These are phyloP conservation scores for Leccinum angustisporum DNA, from an alignment of 1,284 basidiomycete species.

Conservation along the genomic window DNA sequence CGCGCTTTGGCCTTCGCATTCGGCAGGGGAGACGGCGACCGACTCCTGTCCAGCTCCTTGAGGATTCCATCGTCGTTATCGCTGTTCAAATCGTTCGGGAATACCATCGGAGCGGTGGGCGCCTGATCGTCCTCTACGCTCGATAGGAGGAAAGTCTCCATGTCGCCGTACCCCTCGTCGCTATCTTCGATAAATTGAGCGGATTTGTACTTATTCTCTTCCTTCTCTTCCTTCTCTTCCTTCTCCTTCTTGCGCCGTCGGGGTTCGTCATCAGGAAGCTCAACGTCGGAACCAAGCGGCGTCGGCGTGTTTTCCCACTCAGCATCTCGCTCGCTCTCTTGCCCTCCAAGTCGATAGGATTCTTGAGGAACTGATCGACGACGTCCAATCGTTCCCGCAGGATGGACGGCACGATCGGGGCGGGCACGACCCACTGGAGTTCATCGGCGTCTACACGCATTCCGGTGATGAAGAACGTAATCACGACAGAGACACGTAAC, in stretches of 20 bases:
- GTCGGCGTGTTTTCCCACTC: slow-evolving; percentile 56
- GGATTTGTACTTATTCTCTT: slow-evolving; percentile 78
- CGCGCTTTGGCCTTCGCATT: slow-evolving; percentile 7
- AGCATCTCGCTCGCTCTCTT: slow-evolving; percentile 69
- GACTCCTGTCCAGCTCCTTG: slow-evolving; percentile 21
- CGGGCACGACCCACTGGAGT: slow-evolving; percentile 79
- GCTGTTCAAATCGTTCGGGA: too few species aligned
- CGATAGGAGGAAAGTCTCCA: slow-evolving; percentile 67
- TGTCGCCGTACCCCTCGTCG: slow-evolving; percentile 75
- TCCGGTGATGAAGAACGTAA: slow-evolving; percentile 1
- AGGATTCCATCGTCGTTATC: slow-evolving; percentile 14
- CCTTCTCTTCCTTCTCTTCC: slow-evolving; percentile 71
- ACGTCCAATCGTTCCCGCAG: slow-evolving; percentile 65
- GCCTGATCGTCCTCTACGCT: slow-evolving; percentile 11
- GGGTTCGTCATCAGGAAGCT: slow-evolving; percentile 45
- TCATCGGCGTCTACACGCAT: slow-evolving; percentile 57
- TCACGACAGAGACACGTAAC: slow-evolving; percentile 10
- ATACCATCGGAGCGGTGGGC: neutral
- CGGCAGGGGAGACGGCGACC: slow-evolving; percentile 23
- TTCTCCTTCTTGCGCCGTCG: slow-evolving; percentile 47
- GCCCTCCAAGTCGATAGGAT: slow-evolving; percentile 73
- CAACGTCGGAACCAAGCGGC: slow-evolving; percentile 45
- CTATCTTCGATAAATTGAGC: slow-evolving; percentile 90
- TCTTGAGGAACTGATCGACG: slow-evolving; percentile 74
- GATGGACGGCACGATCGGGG: slow-evolving; percentile 59